Evolutionary conservation across 352 stramenopile species (phyloP), one percentile per base, ranked within the genome.

Genomic region (Globisporangium acanthophoron): DNA sequence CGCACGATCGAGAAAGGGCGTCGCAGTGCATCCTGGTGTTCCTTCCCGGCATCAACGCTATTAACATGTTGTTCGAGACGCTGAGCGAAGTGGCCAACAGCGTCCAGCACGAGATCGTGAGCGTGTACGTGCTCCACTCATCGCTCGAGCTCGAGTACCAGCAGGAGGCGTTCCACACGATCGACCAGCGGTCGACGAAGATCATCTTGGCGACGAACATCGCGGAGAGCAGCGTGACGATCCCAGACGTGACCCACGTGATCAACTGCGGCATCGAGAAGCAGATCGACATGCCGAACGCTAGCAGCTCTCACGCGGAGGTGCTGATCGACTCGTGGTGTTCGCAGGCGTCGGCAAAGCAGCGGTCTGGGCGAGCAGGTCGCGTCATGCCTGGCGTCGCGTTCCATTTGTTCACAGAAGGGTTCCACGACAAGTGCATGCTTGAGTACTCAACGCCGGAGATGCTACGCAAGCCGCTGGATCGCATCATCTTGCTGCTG

Each of bases 171-270:
- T 92, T 92, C 40, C 69, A 73, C 27, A 59, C 74, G 33, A 68
- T 86, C 16, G 56, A 61, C 9, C 58, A 71, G 16, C 62, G 60
- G 45, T 77, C 79, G 8, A 87, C 78, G 5, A 98, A 98, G 66
- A 89, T 98, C n/a, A 94, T 98, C 50, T 75, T 98, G 58, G 86
- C 92, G 15, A 99, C 96, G 0, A 99, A 98, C 62, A 97, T 99
- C 62, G 96, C 96, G 4, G 97, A 99, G 65, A 98, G 92, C 54
- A 98, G 90, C 47, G 85, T 99, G 5, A 99, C 97, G 3, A 97
- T 99, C 24, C 94, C 96, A 5, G 86, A 95, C 57, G 92, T 99
- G 15, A 93, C 83, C 5, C 84, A 95, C 52, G 84, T 95, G 31
- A 92, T 95, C 59, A 93, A 93, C 57, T 89, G 76, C 47, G 83